Conservation (phyloP, 805 yeast genomes). For the Tetrapisispora nanseiensis region DNA sequence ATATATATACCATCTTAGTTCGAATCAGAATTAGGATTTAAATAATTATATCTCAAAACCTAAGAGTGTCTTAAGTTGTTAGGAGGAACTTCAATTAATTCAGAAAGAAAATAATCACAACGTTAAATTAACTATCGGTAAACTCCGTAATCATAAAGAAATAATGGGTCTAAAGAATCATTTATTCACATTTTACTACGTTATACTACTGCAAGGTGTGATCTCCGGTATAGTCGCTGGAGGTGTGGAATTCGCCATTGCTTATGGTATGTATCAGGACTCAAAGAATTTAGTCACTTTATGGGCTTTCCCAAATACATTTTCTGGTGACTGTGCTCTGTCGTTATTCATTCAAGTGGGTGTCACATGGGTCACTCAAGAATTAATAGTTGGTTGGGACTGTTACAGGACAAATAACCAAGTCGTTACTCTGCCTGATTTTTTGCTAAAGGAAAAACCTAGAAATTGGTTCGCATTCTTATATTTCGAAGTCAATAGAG, state of each 20-base stretch:
- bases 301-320: conserved; percentile 24
- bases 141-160: too few species aligned
- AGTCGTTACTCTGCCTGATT: not conserved
- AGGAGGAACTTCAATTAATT: too few species aligned
- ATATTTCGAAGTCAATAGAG: conserved; percentile 3
- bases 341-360: conserved; percentile 18
- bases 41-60: too few species aligned
- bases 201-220: conserved; percentile 11
- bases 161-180: not conserved
- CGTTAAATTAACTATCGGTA: too few species aligned
- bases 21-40: too few species aligned
- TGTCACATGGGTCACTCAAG: conserved; percentile 18
- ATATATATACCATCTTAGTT: too few species aligned
- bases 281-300: conserved; percentile 7
- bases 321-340: conserved; percentile 22
- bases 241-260: conserved; percentile 21
- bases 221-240: conserved; percentile 18
- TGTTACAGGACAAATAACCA: conserved; percentile 5
- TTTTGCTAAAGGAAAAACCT: not conserved
- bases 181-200: conserved; percentile 1
- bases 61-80: too few species aligned
- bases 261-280: conserved; percentile 20
- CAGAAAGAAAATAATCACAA: too few species aligned
- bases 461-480: not conserved
- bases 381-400: conserved; percentile 17